Base-by-base conservation (phyloP, 78 protist species). In the Anaeramoeba ignava region DNA sequence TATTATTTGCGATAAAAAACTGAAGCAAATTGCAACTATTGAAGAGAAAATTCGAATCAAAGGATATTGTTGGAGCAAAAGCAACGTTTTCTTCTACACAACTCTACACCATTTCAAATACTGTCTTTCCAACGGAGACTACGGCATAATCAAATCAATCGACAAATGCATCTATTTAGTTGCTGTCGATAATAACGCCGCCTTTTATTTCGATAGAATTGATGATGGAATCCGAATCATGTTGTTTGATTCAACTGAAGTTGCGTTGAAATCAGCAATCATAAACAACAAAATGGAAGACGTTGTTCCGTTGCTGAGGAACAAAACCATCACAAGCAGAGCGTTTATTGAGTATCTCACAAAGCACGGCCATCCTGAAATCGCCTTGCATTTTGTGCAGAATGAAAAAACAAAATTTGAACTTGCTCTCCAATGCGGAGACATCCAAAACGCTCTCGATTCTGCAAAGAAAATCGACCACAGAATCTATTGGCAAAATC, bases 391-490 rank as follows among this genome's bases (percentile, higher is more conserved):
- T 84, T 94, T 97, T 80, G 99, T 96, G n/a, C 88, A 90, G 87
- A 98, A 97, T 91, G 93, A 88, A 39, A 73, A 89, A 42, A 90
- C 93, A 3, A 89, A 94, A 33, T 96, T 97, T 93, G 68, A 89
- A 33, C 91, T 97, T 0, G 99, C 99, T 0, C 79, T 97, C 41
- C 97, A 97, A 82, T 94, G 98, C 82, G 99, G 98, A 38, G 92
- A 96, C 89, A 87, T 97, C 38, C 96, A 95, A 41, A 89, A 89
- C 3, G 96, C 96, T 17, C 80, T 93, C n/a, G 91, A 89, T 79
- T 78, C 90, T n/a, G 93, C 95, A 80, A 87, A 88, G 85, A 83
- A 54, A 41, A 88, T 95, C 23, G 90, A 94, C 39, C 89, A 92
- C 42, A 85, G 86, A 79, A 93, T 86, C 8, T 89, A 93, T 84